phyloP scores from a whole-genome alignment of 768 basidiomycete genomes.

The Phanerodontia chrysosporium region DNA sequence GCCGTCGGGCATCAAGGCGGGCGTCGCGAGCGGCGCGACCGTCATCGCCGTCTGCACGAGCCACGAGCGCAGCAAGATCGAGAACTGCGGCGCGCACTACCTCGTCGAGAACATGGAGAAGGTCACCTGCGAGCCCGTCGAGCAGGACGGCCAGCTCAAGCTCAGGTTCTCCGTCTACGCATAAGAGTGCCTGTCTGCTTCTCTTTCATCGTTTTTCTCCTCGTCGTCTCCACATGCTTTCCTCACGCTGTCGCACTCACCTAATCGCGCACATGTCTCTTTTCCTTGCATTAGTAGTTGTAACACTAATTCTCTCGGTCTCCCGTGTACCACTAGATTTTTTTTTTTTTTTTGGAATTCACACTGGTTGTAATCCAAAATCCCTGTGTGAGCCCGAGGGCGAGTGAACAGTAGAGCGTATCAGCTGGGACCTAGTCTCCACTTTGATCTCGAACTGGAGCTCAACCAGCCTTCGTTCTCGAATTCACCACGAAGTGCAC shows the following conservation, averaged over 20 bases:
- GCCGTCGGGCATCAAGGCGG: slow-evolving; percentile 59
- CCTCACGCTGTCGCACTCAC: neutral
- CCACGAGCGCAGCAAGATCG: slow-evolving; percentile 54
- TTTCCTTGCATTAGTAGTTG: neutral
- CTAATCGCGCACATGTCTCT: neutral
- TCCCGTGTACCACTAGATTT: neutral
- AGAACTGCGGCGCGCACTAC: slow-evolving; percentile 53
- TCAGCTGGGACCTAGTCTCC: too few species aligned
- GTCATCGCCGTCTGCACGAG: slow-evolving; percentile 76
- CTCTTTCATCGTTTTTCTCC: neutral
- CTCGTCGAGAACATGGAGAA: slow-evolving; percentile 52
- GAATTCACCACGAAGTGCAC: too few species aligned
- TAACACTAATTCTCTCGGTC: neutral
- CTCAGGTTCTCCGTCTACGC: slow-evolving; percentile 40
- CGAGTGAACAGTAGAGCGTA: too few species aligned
- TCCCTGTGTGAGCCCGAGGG: too few species aligned
- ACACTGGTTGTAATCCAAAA: too few species aligned
- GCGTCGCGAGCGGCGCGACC: slow-evolving; percentile 67
- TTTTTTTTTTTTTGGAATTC: neutral
- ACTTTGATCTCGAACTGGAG: too few species aligned
- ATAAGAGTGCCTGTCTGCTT: neutral
- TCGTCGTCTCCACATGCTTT: neutral
- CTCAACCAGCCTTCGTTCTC: too few species aligned
- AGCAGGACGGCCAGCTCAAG: slow-evolving; percentile 29
- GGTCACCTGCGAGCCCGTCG: slow-evolving; percentile 37